A percentile compares a stretch with the other conserved stretches of the same genome.
Conservation (phyloP, 129 eudicot species). For the Gnaphalium uliginosum region DNA sequence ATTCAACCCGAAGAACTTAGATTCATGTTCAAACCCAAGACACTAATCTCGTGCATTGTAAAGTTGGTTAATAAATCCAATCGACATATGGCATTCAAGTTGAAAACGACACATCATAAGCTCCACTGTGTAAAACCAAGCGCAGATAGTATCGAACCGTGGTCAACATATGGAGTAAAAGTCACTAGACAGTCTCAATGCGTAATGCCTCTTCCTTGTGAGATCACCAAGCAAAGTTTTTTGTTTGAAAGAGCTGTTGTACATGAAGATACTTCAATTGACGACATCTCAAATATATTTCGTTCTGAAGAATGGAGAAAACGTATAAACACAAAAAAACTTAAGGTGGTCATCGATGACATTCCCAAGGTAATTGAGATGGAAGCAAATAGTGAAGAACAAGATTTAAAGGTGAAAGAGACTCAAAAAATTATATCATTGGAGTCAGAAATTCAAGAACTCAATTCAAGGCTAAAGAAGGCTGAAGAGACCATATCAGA, state of each 20-base stretch:
- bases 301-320: not conserved
- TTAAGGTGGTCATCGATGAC: conserved; percentile 5
- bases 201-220: not conserved
- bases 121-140: conserved; percentile 4
- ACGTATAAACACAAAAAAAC: not conserved
- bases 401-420: no score
- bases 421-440: no score
- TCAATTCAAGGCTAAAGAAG: not conserved
- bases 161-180: conserved; percentile 15
- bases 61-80: conserved; percentile 8
- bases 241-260: conserved; percentile 14
- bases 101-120: conserved; percentile 12
- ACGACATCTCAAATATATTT: conserved; percentile 2
- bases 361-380: no score
- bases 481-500: not conserved
- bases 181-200: not conserved
- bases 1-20: conserved; percentile 13
- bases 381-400: no score
- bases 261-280: not conserved
- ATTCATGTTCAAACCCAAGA: conserved; percentile 16
- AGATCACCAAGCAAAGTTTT: conserved; percentile 5
- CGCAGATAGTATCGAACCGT: not conserved
- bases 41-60: not conserved
- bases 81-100: conserved; percentile 10
- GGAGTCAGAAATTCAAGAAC: not conserved